Conservation (phyloP, 2,329 filamentous ascomycete genomes). For the Thielaviopsis musarum region DNA sequence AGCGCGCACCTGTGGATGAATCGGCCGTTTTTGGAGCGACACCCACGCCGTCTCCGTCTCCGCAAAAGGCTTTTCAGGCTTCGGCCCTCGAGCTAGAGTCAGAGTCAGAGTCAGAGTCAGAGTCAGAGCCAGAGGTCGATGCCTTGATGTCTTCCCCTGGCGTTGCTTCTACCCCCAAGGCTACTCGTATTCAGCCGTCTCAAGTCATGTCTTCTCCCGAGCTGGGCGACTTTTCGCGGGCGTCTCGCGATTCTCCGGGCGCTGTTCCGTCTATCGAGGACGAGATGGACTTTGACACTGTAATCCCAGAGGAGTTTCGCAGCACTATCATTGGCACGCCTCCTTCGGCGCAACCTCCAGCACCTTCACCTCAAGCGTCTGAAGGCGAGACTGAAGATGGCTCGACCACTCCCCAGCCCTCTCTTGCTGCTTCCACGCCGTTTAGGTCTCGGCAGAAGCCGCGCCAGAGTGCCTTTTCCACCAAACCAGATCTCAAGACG, state of each 20-base stretch:
- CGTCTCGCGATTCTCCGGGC: not conserved
- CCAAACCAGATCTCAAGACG: not conserved
- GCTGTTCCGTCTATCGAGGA: not conserved
- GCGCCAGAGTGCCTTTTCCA: not conserved
- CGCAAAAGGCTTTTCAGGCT: not conserved
- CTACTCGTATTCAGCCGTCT: not conserved
- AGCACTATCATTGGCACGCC: not conserved
- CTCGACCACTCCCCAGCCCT: not conserved
- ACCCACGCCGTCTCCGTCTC: not conserved
- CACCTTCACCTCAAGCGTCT: not conserved
- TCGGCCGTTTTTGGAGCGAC: not conserved
- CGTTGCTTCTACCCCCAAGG: constrained; percentile 1
- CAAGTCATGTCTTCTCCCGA: not conserved
- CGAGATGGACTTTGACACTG: not conserved
- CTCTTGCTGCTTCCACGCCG: not conserved
- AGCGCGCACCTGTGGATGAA: not conserved
- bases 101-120: too few relatives aligned
- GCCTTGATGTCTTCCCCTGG: not conserved
- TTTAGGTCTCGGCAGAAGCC: constrained; percentile 4
- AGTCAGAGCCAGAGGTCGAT: not conserved
- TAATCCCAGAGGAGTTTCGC: not conserved
- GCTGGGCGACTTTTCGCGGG: not conserved
- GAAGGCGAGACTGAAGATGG: not conserved
- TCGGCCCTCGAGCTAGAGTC: not conserved
- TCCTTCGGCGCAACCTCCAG: constrained; percentile 1